A percentile compares a stretch with the other conserved stretches of the same genome.
phyloP scores from a whole-genome alignment of 768 basidiomycete genomes.

The Daedaleopsis sinensis region DNA sequence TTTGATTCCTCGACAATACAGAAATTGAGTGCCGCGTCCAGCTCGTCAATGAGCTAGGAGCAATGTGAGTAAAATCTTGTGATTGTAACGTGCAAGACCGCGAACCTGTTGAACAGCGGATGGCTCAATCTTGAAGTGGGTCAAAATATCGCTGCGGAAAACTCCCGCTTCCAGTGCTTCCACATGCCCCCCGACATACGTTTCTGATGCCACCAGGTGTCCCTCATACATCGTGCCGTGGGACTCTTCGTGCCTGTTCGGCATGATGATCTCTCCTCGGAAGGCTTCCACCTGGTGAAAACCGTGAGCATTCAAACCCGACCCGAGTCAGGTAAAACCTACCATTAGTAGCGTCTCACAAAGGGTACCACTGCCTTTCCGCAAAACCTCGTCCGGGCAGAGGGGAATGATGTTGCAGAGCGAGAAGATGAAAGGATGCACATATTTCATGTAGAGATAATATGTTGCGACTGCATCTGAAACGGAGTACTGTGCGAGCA shows the following conservation, averaged over 20 bases:
- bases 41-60: conserved; percentile 84
- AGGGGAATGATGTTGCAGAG: conserved; percentile 99
- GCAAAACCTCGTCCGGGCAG: conserved; percentile 92
- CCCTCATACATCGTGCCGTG: conserved; percentile 94
- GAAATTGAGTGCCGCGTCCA: conserved; percentile 91
- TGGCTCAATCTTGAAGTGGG: conserved; percentile 94
- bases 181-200: conserved; percentile 98
- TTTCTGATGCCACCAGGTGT: conserved; percentile 95
- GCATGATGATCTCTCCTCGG: conserved; percentile 92
- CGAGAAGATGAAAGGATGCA: conserved; percentile 99
- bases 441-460: conserved; percentile 99
- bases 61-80: conserved; percentile 7
- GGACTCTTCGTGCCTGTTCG: conserved; percentile 93
- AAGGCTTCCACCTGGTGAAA: conserved; percentile 87
- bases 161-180: conserved; percentile 98
- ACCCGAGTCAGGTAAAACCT: conserved; percentile 25
- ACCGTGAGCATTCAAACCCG: not conserved
- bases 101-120: conserved; percentile 79
- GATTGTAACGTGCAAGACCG: not conserved
- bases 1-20: conserved; percentile 87
- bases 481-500: conserved; percentile 96
- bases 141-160: conserved; percentile 92
- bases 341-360: conserved; percentile 99
- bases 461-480: conserved; percentile 99
- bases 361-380: conserved; percentile 95